phyloP scores from a whole-genome alignment of 1,284 basidiomycete species.

The Ceratobasidium theobromae region DNA sequence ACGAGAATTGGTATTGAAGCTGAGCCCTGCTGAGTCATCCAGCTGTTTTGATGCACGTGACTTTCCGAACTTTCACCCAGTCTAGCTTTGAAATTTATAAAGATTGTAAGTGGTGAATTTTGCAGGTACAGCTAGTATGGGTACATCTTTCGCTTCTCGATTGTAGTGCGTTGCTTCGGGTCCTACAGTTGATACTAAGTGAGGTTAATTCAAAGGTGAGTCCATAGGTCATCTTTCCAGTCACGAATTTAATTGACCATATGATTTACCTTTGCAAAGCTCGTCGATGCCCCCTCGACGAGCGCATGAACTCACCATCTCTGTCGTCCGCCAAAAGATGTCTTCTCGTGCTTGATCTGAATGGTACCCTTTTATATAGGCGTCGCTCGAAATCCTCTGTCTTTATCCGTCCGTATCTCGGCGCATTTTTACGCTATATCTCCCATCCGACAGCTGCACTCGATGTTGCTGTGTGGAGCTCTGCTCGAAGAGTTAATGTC shows the following conservation, averaged over 20 bases:
- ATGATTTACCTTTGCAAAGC: too few species aligned
- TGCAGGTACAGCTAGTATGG: too few species aligned
- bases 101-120: slow-evolving; percentile 4
- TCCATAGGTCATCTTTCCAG: neutral
- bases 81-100: neutral
- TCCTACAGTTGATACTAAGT: neutral
- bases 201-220: slow-evolving; percentile 19
- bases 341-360: slow-evolving; percentile 26
- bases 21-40: neutral
- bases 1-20: too few species aligned
- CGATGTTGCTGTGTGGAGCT: slow-evolving; percentile 23
- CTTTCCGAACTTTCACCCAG: neutral
- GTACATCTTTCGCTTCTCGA: too few species aligned
- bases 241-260: too few species aligned
- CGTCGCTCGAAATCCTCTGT: slow-evolving; percentile 10
- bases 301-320: slow-evolving; percentile 19
- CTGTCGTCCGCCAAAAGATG: slow-evolving; percentile 17
- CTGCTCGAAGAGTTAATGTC: slow-evolving; percentile 7
- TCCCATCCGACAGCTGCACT: slow-evolving; percentile 8
- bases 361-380: slow-evolving; percentile 18
- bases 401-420: slow-evolving; percentile 17
- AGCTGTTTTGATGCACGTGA: slow-evolving; percentile 10
- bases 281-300: slow-evolving; percentile 24
- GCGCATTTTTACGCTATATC: slow-evolving; percentile 19
- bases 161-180: too few species aligned